Evolutionary conservation across 495 filamentous ascomycete genomes (phyloP), one percentile per base, ranked within the genome.

Genomic region (Aspergillus panamensis): DNA sequence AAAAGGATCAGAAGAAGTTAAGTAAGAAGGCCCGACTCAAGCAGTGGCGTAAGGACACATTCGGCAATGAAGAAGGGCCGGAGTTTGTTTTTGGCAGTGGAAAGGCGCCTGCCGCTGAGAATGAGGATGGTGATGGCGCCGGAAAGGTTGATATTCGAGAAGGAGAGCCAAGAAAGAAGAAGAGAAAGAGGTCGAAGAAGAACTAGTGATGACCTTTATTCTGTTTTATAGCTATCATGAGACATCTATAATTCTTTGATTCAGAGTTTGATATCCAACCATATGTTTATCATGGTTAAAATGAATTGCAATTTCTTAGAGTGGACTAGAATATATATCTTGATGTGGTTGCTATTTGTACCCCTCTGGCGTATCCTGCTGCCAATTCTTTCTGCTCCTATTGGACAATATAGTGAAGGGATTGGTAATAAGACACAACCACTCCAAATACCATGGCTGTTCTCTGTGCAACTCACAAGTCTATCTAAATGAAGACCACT

Each of bases 41-140:
- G 66, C 80, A 97, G 73, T 97, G 94, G 94, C 83, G 94, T 55
- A 86, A 87, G 73, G 94, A 97, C 53, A 89, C 87, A 2, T 98
- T 97, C 77, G 94, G 94, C 3, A 77, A 82, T 62, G 86, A 84
- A 66, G 74, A 89, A 7, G 88, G 81, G 1, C 82, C 87, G 2
- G 64, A 63, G 30, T 73, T 73, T 58, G 57, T 65, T n/a, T 63
- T 74, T 45, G 69, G 66, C 47, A 55, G 49, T 25, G 61, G 55
- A 25, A 63, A 68, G 32, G 52, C 61, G 16, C 55, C 69, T 25
- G 61, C 66, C 6, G 53, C 72, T 33, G 57, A 69, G 4, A 61
- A 65, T 8, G 66, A 62, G 3, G 61, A 64, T 13, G 66, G 56
- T 33, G 53, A 51, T 51, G 67, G 63, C 39, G 68, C 66, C 29